Base-by-base conservation (phyloP, 2,329 filamentous ascomycete species). In the Pseudogymnoascus verrucosus region DNA sequence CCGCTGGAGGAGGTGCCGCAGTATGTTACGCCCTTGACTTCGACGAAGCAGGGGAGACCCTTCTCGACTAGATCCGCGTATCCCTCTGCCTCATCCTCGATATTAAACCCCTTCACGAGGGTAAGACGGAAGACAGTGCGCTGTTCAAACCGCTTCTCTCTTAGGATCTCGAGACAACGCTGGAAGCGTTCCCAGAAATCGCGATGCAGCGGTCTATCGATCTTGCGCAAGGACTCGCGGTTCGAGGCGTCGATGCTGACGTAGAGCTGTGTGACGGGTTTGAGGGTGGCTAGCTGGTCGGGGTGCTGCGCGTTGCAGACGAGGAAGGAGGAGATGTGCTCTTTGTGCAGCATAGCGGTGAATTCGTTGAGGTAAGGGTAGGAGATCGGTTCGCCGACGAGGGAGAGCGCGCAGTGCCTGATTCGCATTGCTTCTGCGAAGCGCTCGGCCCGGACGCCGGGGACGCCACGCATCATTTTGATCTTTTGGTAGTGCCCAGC, bases 171-270 rank as follows among this genome's bases (percentile, higher is more conserved):
- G 36, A 98, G 83, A 72, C 95, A 98, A 34, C 89, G 83, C 73
- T 90, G 87, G 82, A 98, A 97, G 4, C 95, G 87, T 77, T 97
- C 93, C 95, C 93, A 98, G 77, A 96, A 99, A 77, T 98, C 93
- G 61, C 95, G 86, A 77, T 98, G 93, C 3, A 99, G 83, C 0
- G 93, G 95, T 0, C 93, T 82, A 75, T 98, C 93, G 70, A 99
- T 96, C 72, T 88, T 89, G 61, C 91, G 87, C 34, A 98, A 82
- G 14, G 88, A 91, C 65, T 96, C 93, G 66, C 87, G 87, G 79
- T 97, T 96, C 51, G 89, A 91, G 0, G 95, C 95, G 72, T 99
- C 93, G 72, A 98, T 97, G 63, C 90, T 95, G 66, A 98, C 93
- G 75, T 98, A 98, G 1, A 99, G 84, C 76, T 98, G 95, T 0